These are phyloP conservation scores for Pyrenochaeta sp. DNA, from an alignment of 2,329 filamentous ascomycete genomes.

Conservation along the genomic window DNA sequence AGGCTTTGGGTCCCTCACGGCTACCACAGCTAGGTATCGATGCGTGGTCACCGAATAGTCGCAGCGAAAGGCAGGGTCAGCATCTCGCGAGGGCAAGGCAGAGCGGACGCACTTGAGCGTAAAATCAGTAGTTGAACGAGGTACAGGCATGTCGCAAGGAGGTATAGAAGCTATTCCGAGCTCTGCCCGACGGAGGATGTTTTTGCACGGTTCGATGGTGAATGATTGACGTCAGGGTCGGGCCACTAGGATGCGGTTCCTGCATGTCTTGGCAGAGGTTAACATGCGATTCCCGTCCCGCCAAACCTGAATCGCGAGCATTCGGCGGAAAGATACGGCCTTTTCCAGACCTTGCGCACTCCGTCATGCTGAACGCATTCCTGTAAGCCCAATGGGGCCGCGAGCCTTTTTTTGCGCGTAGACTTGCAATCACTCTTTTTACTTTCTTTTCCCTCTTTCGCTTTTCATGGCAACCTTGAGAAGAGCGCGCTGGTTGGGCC, in stretches of 20 bases:
- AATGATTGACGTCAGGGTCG: too few species aligned
- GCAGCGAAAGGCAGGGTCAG: neutral
- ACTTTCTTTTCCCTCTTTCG: neutral
- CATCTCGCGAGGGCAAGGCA: too few species aligned
- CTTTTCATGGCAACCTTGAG: slow-evolving; percentile 36
- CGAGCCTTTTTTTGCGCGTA: neutral
- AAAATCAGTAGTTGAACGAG: too few species aligned
- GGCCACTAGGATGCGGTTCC: slow-evolving; percentile 13
- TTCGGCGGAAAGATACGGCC: slow-evolving; percentile 21
- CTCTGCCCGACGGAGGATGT: too few species aligned
- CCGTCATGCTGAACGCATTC: slow-evolving; percentile 42
- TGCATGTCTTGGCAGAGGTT: slow-evolving; percentile 32
- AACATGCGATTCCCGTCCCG: slow-evolving; percentile 19
- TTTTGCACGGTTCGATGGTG: too few species aligned
- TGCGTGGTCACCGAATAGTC: neutral
- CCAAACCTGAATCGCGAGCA: slow-evolving; percentile 30
- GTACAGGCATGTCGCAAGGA: too few species aligned
- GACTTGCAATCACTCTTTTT: slow-evolving; percentile 1
- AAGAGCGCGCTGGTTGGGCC: slow-evolving; percentile 34
- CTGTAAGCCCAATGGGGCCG: slow-evolving; percentile 26
- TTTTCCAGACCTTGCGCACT: slow-evolving; percentile 17
- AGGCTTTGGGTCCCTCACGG: neutral
- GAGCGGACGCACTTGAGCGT: too few species aligned
- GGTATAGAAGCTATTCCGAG: too few species aligned
- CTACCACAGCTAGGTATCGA: neutral